Conservation (phyloP, 2,329 filamentous ascomycete species). For the Chalaropsis ovoidea region DNA sequence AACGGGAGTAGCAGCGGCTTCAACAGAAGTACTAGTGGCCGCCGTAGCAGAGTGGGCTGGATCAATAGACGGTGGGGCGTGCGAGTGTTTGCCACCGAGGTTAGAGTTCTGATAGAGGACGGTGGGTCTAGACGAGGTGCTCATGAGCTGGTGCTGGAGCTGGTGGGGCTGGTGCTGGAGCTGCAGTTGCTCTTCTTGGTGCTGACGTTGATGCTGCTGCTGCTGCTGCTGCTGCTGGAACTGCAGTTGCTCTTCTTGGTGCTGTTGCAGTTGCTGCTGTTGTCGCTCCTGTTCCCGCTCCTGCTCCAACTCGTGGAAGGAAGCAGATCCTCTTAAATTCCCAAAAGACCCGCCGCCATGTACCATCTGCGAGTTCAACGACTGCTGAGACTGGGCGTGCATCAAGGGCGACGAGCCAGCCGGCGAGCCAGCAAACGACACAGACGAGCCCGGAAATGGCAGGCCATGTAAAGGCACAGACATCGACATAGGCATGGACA, state of each 20-base stretch:
- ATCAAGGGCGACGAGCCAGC: background rate
- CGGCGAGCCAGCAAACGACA: background rate
- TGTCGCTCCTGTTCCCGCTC: background rate
- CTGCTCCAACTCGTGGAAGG: background rate
- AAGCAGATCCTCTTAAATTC: slow-evolving; percentile 1
- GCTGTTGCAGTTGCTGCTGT: background rate
- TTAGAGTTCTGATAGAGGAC: background rate
- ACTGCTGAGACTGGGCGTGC: background rate
- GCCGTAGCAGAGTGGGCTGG: background rate
- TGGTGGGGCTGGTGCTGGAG: background rate
- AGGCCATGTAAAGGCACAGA: background rate
- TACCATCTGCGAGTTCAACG: background rate
- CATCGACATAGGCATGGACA: background rate
- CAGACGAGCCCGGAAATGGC: background rate
- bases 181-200: background rate
- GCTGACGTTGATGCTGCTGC: background rate
- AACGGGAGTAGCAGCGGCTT: background rate
- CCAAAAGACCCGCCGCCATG: background rate
- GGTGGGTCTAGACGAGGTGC: background rate
- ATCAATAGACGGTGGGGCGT: background rate
- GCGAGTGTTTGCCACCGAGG: background rate
- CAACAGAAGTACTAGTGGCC: background rate
- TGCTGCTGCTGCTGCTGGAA: too few species aligned
- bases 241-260: background rate
- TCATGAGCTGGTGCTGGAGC: background rate